Conservation (phyloP, 176 grass and related monocot species). For the Melocanna baccifera region DNA sequence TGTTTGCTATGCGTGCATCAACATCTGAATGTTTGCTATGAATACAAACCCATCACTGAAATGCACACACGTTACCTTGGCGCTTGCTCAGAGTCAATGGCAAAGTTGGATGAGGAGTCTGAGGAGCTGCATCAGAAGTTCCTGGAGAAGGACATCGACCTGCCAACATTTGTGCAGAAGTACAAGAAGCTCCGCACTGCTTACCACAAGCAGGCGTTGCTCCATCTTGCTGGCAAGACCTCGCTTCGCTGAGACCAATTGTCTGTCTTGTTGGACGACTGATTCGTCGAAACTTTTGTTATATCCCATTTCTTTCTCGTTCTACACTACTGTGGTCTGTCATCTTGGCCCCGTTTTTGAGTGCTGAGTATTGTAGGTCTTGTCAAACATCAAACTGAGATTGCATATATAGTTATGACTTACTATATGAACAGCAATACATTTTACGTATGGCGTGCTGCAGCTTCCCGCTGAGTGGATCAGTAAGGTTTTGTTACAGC, state of each 20-base stretch:
- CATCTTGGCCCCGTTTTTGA: neutral
- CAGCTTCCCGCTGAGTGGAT: neutral
- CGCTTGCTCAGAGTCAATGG: slow-evolving; percentile 49
- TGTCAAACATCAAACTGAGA: neutral
- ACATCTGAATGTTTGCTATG: neutral
- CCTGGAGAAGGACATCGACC: slow-evolving; percentile 72
- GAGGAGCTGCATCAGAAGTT: slow-evolving; percentile 67
- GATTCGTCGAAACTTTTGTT: neutral
- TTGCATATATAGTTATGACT: slow-evolving; percentile 27
- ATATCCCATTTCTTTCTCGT: neutral
- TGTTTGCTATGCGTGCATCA: neutral
- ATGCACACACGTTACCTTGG: neutral
- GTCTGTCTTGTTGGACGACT: neutral
- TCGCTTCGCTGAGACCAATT: slow-evolving; percentile 41
- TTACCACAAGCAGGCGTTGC: slow-evolving; percentile 72
- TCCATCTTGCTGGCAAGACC: slow-evolving; percentile 78
- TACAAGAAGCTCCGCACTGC: slow-evolving; percentile 76
- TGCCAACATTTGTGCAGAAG: slow-evolving; percentile 71
- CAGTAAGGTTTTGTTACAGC: neutral
- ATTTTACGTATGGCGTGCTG: neutral
- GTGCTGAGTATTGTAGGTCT: slow-evolving; percentile 1
- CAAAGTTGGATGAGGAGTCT: slow-evolving; percentile 71
- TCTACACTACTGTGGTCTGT: neutral
- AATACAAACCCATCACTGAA: neutral
- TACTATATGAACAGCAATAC: neutral